phyloP scores from a whole-genome alignment of 2,329 filamentous ascomycete genomes.

The Phyllosticta citrichinensis region DNA sequence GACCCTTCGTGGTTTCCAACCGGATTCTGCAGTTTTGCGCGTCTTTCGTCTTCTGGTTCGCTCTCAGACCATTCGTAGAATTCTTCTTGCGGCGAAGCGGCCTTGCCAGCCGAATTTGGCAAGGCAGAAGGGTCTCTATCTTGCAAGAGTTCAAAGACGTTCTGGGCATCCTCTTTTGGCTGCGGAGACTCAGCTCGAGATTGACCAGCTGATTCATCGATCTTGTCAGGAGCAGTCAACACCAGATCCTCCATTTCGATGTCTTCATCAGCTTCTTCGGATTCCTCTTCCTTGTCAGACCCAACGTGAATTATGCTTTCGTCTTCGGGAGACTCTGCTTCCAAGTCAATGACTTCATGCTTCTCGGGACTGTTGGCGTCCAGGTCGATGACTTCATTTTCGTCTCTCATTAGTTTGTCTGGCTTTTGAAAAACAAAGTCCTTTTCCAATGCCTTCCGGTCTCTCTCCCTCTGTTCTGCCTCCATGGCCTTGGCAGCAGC shows the following conservation, averaged over 20 bases:
- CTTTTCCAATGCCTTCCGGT: conserved; percentile 43
- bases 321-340: conserved; percentile 32
- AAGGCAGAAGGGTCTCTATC: neutral
- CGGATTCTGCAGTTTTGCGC: neutral
- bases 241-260: conserved; percentile 25
- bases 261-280: conserved; percentile 42
- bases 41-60: conserved; percentile 23
- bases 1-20: neutral
- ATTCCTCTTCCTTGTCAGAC: conserved; percentile 18
- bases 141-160: neutral
- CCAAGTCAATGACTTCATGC: conserved; percentile 49
- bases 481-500: conserved; percentile 29
- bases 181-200: conserved; percentile 32
- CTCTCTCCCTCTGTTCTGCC: conserved; percentile 41
- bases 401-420: conserved; percentile 46
- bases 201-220: conserved; percentile 37
- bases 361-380: conserved; percentile 32
- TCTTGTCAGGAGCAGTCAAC: conserved; percentile 22
- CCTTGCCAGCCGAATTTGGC: neutral
- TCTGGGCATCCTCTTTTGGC: neutral
- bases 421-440: conserved; percentile 57
- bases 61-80: conserved; percentile 41
- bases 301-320: neutral
- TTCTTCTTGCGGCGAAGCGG: neutral
- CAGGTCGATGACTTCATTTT: conserved; percentile 37